Conservation (phyloP, 306 rosid genomes). For the peach (Prunus persica) region Prunus_persica_NCBIv2 NC_034013.1:13544001-13544500, state of each 20-base stretch:
- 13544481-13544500: slow-evolving; percentile 95
- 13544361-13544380: slow-evolving; percentile 91
- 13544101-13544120: no score
- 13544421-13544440: slow-evolving; percentile 81
- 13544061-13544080: no score
- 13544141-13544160: slow-evolving; percentile 70
- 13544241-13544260: neutral
- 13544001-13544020: neutral
- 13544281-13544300: no score
- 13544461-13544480: slow-evolving; percentile 95
- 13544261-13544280: neutral
- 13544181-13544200: slow-evolving; percentile 98
- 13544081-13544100: no score
- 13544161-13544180: slow-evolving; percentile 94
- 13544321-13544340: slow-evolving; percentile 92
- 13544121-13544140: no score
- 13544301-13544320: slow-evolving; percentile 11
- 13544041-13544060: neutral
- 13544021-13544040: neutral
- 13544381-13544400: slow-evolving; percentile 92
- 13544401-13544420: slow-evolving; percentile 89
- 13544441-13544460: slow-evolving; percentile 88
- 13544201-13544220: slow-evolving; percentile 94
- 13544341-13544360: slow-evolving; percentile 90
- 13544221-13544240: slow-evolving; percentile 76